Evolutionary conservation across 1,139 yeast species (phyloP).

Genomic region (Candida sp.): DNA sequence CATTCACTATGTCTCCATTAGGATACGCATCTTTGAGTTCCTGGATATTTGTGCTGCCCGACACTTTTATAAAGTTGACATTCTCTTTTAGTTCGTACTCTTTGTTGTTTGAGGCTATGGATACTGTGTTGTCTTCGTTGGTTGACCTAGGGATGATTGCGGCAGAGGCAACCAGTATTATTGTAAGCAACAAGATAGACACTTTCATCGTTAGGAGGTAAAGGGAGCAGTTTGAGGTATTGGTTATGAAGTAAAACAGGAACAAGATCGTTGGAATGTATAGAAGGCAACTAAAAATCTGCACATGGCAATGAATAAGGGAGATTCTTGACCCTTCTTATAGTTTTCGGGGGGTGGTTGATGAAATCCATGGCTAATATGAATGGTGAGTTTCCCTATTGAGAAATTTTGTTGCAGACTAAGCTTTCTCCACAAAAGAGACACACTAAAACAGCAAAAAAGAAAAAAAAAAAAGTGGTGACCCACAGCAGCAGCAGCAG

Average conservation of each 20-base stretch:
- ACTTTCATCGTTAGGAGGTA: slow-evolving; percentile 1
- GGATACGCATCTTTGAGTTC: slow-evolving; percentile 6
- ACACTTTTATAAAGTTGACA: neutral
- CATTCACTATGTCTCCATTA: slow-evolving; percentile 11
- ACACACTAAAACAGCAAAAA: neutral
- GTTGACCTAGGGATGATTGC: neutral
- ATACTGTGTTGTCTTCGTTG: neutral
- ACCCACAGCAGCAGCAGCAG: too few relatives aligned
- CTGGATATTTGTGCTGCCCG: neutral
- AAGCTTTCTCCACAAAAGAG: neutral
- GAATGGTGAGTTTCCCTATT: too few relatives aligned
- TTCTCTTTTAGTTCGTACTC: slow-evolving; percentile 1
- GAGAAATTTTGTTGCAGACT: neutral
- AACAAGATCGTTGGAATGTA: too few relatives aligned
- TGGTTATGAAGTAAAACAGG: neutral
- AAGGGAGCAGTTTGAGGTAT: neutral
- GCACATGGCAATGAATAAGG: neutral
- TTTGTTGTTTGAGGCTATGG: neutral
- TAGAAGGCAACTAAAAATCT: too few relatives aligned
- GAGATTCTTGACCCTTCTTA: neutral
- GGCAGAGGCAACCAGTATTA: neutral
- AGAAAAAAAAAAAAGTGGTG: neutral
- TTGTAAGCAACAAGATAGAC: neutral
- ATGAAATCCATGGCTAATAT: too few relatives aligned
- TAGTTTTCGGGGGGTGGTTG: too few relatives aligned